These are phyloP conservation scores for Zopfochytrium polystomum DNA, from an alignment of 371 early-diverging fungal species.

Conservation along the genomic window DNA sequence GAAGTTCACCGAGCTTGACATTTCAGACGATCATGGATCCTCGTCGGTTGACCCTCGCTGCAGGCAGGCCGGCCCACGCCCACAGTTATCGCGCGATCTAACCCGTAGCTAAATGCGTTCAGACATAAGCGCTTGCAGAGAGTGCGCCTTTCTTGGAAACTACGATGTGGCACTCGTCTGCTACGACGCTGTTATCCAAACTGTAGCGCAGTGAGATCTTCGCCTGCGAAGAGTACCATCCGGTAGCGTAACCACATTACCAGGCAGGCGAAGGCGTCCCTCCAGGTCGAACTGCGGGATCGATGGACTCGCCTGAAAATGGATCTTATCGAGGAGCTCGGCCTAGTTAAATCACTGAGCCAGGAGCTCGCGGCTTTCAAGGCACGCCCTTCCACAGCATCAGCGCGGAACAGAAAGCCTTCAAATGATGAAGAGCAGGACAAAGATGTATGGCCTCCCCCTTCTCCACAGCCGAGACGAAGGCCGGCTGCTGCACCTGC, in stretches of 20 bases:
- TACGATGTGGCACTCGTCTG: constrained; percentile 50
- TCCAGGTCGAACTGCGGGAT: constrained; percentile 22
- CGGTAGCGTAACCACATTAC: neutral
- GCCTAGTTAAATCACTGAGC: constrained; percentile 40
- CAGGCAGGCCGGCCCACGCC: no score
- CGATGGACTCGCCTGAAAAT: constrained; percentile 34
- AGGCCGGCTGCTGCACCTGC: no score
- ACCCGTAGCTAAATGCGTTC: no score
- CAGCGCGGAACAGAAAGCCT: neutral
- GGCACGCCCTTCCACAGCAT: constrained; percentile 18
- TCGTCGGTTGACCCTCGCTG: no score
- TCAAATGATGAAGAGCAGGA: constrained; percentile 22
- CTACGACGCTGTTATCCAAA: constrained; percentile 47
- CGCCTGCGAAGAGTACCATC: neutral
- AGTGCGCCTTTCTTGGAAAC: constrained; percentile 54
- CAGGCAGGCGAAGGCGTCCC: constrained; percentile 37
- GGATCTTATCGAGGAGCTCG: constrained; percentile 40
- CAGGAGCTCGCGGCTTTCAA: constrained; percentile 45
- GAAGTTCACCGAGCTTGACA: no score
- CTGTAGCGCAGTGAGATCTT: constrained; percentile 39
- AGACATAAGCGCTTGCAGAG: no score
- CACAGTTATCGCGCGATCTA: no score
- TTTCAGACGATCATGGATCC: no score
- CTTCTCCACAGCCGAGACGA: constrained; percentile 34
- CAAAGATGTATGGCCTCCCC: constrained; percentile 49